Base-by-base conservation (phyloP, 1,284 basidiomycete species). In the Naganishia liquefaciens region DNA sequence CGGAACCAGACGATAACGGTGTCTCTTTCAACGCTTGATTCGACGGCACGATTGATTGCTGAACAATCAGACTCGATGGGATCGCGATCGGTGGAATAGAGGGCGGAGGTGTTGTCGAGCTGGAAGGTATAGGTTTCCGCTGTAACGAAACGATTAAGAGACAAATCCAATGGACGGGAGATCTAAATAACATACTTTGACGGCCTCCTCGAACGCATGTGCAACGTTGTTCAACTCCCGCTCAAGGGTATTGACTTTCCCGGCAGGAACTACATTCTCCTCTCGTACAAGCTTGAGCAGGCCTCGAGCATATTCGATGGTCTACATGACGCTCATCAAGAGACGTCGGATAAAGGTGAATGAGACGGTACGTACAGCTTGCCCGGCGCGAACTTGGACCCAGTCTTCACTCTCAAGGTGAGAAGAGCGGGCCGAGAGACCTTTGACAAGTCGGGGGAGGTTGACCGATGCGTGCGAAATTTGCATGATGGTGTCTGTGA, bases 381-480 rank as follows among this genome's bases (percentile, higher is more conserved):
- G 76, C 0, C 79, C 77, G 49, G 67, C 73, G 37, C 74, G 75
- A 3, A 79, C 71, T 21, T 70, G 69, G 5, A 74, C 71, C 69
- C 70, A 74, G 28, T 67, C 62, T 52, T 57, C 66, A 21, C 52
- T 44, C 23, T 57, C 21, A 19, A 54, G 58, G 15, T 51, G 61
- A 25, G 55, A 64, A 19, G 68, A 65, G 63, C 69, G 43, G 49
- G 64, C 67, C 51, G 70, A 68, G 19, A 79, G 72, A 0, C 74
- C 71, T 40, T 70, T 70, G 44, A 77, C 70, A n/a, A 79, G 67
- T 2, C 77, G 73, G 19, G 73, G 74, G 19, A 77, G 68, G 64
- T 79, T 79, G 63, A 77, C 40, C 11, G 70, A 71, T 0, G 72
- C 67, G 10, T 70, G 58, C 3, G 76, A 73, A 2, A 75, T 70